These are phyloP conservation scores for Apiospora hydei DNA, from an alignment of 2,329 filamentous ascomycete species.

Conservation along the genomic window DNA sequence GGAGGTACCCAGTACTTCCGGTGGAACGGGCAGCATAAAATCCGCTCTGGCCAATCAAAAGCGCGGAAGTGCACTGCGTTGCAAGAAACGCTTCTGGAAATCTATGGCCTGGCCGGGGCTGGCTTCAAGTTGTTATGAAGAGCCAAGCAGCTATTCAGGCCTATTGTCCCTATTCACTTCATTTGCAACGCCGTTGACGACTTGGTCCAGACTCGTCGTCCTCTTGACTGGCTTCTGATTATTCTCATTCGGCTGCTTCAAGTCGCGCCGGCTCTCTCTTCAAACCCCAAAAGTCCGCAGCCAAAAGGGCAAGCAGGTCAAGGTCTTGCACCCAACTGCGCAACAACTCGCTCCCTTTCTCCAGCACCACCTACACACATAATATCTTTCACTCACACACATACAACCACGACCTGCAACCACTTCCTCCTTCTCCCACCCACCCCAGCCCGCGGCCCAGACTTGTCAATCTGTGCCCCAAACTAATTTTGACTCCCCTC, in stretches of 20 bases:
- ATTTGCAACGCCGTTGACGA: conserved; percentile 4
- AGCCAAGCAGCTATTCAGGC: conserved; percentile 27
- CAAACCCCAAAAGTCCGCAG: conserved; percentile 13
- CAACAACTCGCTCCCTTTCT: conserved; percentile 27
- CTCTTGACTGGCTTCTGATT: conserved; percentile 21
- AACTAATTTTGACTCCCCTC: conserved; percentile 21
- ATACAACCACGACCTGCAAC: neutral
- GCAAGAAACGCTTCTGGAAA: conserved; percentile 22
- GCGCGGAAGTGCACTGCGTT: conserved; percentile 1
- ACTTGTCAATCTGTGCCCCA: conserved; percentile 6
- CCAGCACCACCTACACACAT: conserved; percentile 24
- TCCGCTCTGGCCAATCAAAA: conserved; percentile 18
- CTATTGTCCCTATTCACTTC: conserved; percentile 30
- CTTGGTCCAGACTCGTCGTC: conserved; percentile 26
- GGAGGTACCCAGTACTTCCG: conserved; percentile 20
- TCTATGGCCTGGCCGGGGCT: conserved; percentile 19
- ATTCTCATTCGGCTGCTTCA: conserved; percentile 21
- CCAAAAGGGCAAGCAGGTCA: neutral
- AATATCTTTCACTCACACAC: conserved; percentile 14
- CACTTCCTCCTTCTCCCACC: conserved; percentile 17
- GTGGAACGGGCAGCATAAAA: conserved; percentile 22
- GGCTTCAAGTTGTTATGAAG: conserved; percentile 21
- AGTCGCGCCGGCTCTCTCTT: conserved; percentile 7
- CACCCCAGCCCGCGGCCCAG: conserved; percentile 5
- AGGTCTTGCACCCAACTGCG: conserved; percentile 24